These are phyloP conservation scores for Seminavis robusta DNA, from an alignment of 108 stramenopile species.

Conservation along the genomic window DNA sequence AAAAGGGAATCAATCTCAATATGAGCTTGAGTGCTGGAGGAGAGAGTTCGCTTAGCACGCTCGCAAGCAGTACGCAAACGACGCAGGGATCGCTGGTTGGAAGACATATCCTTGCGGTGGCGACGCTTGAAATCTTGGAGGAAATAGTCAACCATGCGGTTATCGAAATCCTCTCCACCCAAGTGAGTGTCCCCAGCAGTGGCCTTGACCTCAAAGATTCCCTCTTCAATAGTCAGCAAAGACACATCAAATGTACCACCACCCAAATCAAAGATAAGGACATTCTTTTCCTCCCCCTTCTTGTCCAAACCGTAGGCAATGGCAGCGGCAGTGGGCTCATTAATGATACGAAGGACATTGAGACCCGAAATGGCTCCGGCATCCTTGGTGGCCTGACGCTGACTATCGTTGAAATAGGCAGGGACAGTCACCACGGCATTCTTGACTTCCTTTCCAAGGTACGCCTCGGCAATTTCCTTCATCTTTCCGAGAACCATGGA, in stretches of 20 bases:
- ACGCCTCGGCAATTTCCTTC: slow-evolving; percentile 99
- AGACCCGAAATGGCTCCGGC: slow-evolving; percentile 97
- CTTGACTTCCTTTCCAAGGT: slow-evolving; percentile 98
- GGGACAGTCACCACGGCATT: slow-evolving; percentile 99
- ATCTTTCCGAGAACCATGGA: slow-evolving; percentile 99
- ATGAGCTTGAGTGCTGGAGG: slow-evolving; percentile 97
- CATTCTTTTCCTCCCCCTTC: slow-evolving; percentile 97
- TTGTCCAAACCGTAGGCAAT: slow-evolving; percentile 96
- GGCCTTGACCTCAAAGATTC: slow-evolving; percentile 99
- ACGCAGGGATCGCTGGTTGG: slow-evolving; percentile 96
- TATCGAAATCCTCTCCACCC: slow-evolving; percentile 99
- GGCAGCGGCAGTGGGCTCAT: slow-evolving; percentile 99
- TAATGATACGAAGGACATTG: slow-evolving; percentile 99
- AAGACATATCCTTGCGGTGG: slow-evolving; percentile 86
- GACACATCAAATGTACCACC: slow-evolving; percentile 98
- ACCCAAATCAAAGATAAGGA: slow-evolving; percentile 98
- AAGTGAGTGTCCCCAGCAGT: slow-evolving; percentile 99
- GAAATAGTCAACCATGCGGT: slow-evolving; percentile 96
- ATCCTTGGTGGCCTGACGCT: slow-evolving; percentile 99
- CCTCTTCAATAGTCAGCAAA: slow-evolving; percentile 98
- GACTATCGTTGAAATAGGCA: slow-evolving; percentile 99
- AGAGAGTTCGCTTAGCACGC: slow-evolving; percentile 99
- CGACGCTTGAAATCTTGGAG: slow-evolving; percentile 95
- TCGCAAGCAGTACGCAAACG: slow-evolving; percentile 99
- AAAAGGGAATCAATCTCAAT: slow-evolving; percentile 99